A percentile compares a stretch with the other conserved stretches of the same genome.
These are phyloP conservation scores for Medicago lupulina DNA, from an alignment of 306 rosid genomes.

Conservation along the genomic window DNA sequence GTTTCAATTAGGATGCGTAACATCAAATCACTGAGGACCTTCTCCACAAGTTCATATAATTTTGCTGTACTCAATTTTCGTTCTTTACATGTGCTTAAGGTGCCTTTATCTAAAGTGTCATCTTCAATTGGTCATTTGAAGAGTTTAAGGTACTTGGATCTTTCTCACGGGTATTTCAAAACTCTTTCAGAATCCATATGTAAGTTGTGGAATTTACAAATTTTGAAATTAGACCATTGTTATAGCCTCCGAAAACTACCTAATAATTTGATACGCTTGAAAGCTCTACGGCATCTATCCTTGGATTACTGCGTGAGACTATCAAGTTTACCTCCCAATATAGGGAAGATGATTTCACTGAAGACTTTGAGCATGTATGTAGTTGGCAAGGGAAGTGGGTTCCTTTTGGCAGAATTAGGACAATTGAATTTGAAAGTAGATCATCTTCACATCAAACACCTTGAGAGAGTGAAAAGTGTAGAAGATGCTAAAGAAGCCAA, in stretches of 20 bases:
- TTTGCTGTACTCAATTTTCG: background rate
- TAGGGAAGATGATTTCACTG: conserved; percentile 22
- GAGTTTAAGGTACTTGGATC: conserved; percentile 33
- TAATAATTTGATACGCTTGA: too few relatives aligned
- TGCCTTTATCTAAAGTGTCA: fast-evolving
- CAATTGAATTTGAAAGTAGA: conserved; percentile 15
- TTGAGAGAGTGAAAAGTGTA: conserved; percentile 22
- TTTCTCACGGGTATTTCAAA: fast-evolving
- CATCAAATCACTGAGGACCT: background rate
- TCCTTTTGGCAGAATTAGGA: conserved; percentile 22
- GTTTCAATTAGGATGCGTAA: background rate
- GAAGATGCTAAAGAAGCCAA: conserved; percentile 21
- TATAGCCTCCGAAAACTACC: too few relatives aligned
- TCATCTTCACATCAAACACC: conserved; percentile 26
- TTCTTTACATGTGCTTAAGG: background rate
- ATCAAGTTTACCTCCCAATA: too few relatives aligned
- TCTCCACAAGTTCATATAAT: background rate
- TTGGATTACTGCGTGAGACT: fast-evolving
- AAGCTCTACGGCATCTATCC: too few relatives aligned
- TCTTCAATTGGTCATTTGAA: conserved; percentile 11
- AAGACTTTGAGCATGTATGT: background rate
- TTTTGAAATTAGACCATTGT: background rate
- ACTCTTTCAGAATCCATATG: conserved; percentile 11
- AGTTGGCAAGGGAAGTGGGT: conserved; percentile 6
- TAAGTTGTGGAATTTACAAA: conserved; percentile 23